Base-by-base conservation (phyloP, 2,329 filamentous ascomycete genomes). In the Dendrostoma leiphaemia region DNA sequence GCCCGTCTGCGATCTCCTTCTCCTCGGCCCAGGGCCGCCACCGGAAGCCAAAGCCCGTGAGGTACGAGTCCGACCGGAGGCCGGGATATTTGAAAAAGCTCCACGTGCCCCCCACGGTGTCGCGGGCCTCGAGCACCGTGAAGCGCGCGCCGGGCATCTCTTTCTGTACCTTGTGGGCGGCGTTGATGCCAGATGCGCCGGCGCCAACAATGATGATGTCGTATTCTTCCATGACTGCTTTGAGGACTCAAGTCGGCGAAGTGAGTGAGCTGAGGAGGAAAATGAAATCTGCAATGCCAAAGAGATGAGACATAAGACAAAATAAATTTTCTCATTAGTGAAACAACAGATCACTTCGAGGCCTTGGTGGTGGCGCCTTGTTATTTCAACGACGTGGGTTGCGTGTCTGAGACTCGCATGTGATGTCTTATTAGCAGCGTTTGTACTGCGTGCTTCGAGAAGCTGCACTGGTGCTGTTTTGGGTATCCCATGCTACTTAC, bases 61-160 rank as follows among this genome's bases (percentile, higher is more conserved):
- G 76, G 62, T 80, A 76, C 1, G 83, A 86, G 65, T 88, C 85
- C 37, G 83, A 86, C 34, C 85, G 82, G 54, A 91, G 82, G 34
- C 89, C 86, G 0, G 88, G 89, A 64, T 91, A 92, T 41, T 80
- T 83, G 76, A 90, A 93, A 52, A 91, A 80, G 61, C 82, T 82
- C 89, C 89, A 93, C 13, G 89, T 93, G 26, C 89, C 89, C 12
- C 89, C 89, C 8, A 91, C 74, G 38, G 79, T 74, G 53, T 78
- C 70, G 51, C 88, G 82, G 4, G 77, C 78, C 67, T 93, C 89
- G 40, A 93, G 79, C 44, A 93, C 81, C 41, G 80, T 76, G 63
- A 85, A 90, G 32, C 71, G 76, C 40, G 67, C 64, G 53, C 78
- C 69, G 0, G 88, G 87, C 6, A 85, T 70, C 54, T 78, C 67